Evolutionary conservation across 2,329 filamentous ascomycete genomes (phyloP).

Genomic region (Talaromyces sp.): DNA sequence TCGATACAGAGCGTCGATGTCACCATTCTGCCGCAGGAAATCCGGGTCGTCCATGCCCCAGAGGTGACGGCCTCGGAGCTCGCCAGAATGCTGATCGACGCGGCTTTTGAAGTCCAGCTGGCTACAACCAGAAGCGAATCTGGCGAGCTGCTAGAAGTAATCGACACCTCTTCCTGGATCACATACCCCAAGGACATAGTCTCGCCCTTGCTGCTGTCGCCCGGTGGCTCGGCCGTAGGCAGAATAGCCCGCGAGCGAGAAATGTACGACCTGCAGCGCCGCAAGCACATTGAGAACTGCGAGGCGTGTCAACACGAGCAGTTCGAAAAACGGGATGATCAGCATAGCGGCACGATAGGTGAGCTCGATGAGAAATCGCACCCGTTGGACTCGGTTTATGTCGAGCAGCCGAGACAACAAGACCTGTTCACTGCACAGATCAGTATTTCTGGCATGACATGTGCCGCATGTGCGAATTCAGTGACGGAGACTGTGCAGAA

Average conservation of each 20-base stretch:
- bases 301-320: conserved; percentile 42
- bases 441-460: conserved; percentile 63
- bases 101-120: conserved; percentile 43
- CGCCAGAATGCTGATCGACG: conserved; percentile 34
- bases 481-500: conserved; percentile 53
- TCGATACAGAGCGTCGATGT: conserved; percentile 34
- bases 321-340: conserved; percentile 4
- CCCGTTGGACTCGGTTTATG: conserved; percentile 4
- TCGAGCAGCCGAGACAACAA: conserved; percentile 4
- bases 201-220: neutral
- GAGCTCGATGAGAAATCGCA: neutral
- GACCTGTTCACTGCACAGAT: conserved; percentile 19
- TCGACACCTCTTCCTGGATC: conserved; percentile 24
- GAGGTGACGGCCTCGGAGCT: conserved; percentile 27
- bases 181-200: conserved; percentile 3
- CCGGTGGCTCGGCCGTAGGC: neutral
- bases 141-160: conserved; percentile 25
- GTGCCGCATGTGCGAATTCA: conserved; percentile 57
- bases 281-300: conserved; percentile 45
- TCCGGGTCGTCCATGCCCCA: conserved; percentile 34
- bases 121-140: conserved; percentile 33
- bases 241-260: neutral
- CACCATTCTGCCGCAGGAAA: conserved; percentile 39
- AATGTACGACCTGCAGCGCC: conserved; percentile 13
- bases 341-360: conserved; percentile 5